Evolutionary conservation across 495 filamentous ascomycete genomes (phyloP), one percentile per base, ranked within the genome.

Genomic region (Darksidea phi): DNA sequence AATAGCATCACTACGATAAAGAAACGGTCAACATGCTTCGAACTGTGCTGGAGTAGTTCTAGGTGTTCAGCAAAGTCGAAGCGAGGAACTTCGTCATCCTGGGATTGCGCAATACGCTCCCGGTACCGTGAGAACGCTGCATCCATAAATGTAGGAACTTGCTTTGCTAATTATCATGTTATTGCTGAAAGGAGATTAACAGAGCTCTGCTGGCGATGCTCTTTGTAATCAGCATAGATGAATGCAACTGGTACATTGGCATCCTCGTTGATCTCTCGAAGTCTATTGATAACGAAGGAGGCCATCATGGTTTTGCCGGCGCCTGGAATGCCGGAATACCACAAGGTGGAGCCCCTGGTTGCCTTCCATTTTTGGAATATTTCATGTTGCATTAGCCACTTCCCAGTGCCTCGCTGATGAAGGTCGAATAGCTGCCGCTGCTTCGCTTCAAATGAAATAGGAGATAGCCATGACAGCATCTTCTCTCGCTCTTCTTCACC

Each of bases 271-370:
- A 2, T 10, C 11, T 32, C 2, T 20, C 18, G 13, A 17, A 51
- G 37, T 12, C 17, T 21, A n/a, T 55, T 37, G 24, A 55, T 18
- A 4, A 55, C 52, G 7, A 43, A 25, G 0, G 52, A 43, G 2
- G 52, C 37, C 52, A 55, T 45, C 15, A 55, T 42, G 6, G 37
- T 55, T 18, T 55, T 55, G 2, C 52, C 52, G 42, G 52, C 36
- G 15, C 21, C 37, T 8, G 37, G 52, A 37, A 54, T 46, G n/a
- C 37, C 36, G 12, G 37, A 43, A 21, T 37, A 55, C 52, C 52
- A 55, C 13, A 45, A 28, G 1, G 37, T 25, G 18, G 11, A 12
- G 20, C 15, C 38, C 7, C 8, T n/a, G n/a, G 34, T 20, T 1
- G 37, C 8, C 25, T 45, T 43, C 37, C 52, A 43, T 13, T 45